These are phyloP conservation scores for Penicillium parvum DNA, from an alignment of 495 filamentous ascomycete species.

Conservation along the genomic window DNA sequence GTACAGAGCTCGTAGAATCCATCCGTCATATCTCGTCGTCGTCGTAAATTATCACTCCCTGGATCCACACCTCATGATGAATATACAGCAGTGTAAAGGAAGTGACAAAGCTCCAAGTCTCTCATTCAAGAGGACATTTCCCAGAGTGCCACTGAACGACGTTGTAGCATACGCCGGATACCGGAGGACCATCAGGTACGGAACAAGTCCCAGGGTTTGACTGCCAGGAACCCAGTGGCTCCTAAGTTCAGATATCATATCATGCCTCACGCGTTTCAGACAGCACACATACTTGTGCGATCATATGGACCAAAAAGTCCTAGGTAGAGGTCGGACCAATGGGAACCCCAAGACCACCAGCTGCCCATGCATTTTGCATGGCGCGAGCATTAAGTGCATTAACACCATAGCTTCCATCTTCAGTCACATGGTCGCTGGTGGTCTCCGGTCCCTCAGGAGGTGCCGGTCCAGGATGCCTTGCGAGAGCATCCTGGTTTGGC, in stretches of 20 bases:
- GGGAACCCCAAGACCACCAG: slow-evolving; percentile 29
- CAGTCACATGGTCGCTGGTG: slow-evolving; percentile 39
- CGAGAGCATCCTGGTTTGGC: slow-evolving; percentile 16
- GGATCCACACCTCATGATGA: too few relatives aligned
- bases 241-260: too few relatives aligned
- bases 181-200: too few relatives aligned
- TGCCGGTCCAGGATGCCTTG: slow-evolving; percentile 19
- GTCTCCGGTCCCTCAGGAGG: slow-evolving; percentile 17
- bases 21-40: slow-evolving; percentile 15
- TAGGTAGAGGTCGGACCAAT: slow-evolving; percentile 25
- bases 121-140: too few relatives aligned
- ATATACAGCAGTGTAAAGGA: too few relatives aligned
- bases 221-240: too few relatives aligned
- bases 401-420: slow-evolving; percentile 32
- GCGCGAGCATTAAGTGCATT: slow-evolving; percentile 25
- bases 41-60: slow-evolving; percentile 1
- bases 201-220: too few relatives aligned
- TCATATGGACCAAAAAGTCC: not conserved
- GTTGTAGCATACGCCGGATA: too few relatives aligned
- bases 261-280: too few relatives aligned
- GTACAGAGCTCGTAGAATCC: too few relatives aligned
- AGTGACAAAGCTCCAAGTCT: too few relatives aligned
- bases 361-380: slow-evolving; percentile 32
- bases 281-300: not conserved
- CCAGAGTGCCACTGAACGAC: too few relatives aligned